Base-by-base conservation (phyloP, 2,329 filamentous ascomycete genomes). In the Aspergillus costaricaensis region DNA sequence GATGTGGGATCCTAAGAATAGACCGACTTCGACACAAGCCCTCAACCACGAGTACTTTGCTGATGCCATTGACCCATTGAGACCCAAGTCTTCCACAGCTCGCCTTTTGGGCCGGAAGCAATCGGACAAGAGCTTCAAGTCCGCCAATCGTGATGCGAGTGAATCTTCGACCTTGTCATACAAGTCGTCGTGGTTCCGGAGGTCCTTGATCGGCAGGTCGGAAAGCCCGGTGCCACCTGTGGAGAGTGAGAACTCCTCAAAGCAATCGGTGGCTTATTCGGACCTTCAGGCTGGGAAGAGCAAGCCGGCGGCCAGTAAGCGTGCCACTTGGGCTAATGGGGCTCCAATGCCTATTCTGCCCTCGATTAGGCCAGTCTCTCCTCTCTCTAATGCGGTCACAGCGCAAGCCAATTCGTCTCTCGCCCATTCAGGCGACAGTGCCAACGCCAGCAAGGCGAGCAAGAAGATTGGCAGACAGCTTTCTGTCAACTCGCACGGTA, bases 381-480 rank as follows among this genome's bases (percentile, higher is more conserved):
- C 95, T n/a, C 77, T 98, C n/a, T 95, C 93, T 5, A 93, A 97
- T 76, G 86, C 92, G 55, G 92, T 96, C 49, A 96, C 88, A 58
- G 95, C 93, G 27, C 92, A 96, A 77, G 93, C 91, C 55, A 93
- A 86, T 71, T 88, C 86, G 59, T 84, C 87, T 54, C 80, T 82
- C 47, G 80, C 83, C 17, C 80, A 82, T 21, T 55, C 53, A 27
- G 83, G 86, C 50, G 71, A 78, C 15, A 41, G 70, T 19, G 66
- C 67, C n/a, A 49, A 70, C 30, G 64, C 67, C 6, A 36, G 12
- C 32, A 71, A 91, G 78, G 59, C 65, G 36, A 83, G 84, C 64
- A 96, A 95, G 84, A 99, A 99, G 82, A 92, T 98, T 78, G 93
- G 94, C 59, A 87, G 95, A 56, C 95, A 99, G 77, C 80, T 99